Base-by-base conservation (phyloP, 306 rosid genomes). In the Rosa lucieae region DNA sequence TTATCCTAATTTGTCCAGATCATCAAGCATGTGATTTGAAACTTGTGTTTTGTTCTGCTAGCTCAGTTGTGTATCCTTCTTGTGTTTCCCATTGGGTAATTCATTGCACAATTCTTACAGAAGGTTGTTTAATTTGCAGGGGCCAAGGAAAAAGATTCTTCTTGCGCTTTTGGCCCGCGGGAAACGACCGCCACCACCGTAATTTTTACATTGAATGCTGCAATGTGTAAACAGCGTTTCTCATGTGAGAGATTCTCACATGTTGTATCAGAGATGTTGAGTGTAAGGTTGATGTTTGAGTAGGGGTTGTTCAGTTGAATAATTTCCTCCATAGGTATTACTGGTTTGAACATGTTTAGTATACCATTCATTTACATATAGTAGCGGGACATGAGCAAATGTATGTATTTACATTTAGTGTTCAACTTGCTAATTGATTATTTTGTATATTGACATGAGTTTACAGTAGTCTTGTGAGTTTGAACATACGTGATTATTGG, bases 91-190 rank as follows among this genome's bases (percentile, higher is more conserved):
- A 0, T 58, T 3, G 48, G 48, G 42, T 18, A 71, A 35, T 18
- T 43, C 52, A 48, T 29, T 4, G 39, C 20, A 23, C 43, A 52
- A 0, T 58, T 74, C 79, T 78, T 40, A 82, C 35, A 35, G 7
- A 32, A 47, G 44, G 70, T 76, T 73, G 51, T 77, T 61, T 79
- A 47, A 70, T 78, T 55, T 79, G 81, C 89, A 90, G 94, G 94
- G 94, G 83, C 94, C 94, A 8, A 90, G 92, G 78, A 90, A 88
- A 81, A 90, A 90, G 86, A 90, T 90, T 71, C 87, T 89, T 35
- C 91, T 80, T 32, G 89, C 92, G 29, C 83, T 85, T 44, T 8
- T 80, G 79, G 74, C 84, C 76, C 81, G 79, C 46, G 63, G 77
- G 0, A 84, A 83, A 83, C 88, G 40, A 58, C 87, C 44, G 58